Base-by-base conservation (phyloP, 108 stramenopile species). In the Conticribra guillardii region DNA sequence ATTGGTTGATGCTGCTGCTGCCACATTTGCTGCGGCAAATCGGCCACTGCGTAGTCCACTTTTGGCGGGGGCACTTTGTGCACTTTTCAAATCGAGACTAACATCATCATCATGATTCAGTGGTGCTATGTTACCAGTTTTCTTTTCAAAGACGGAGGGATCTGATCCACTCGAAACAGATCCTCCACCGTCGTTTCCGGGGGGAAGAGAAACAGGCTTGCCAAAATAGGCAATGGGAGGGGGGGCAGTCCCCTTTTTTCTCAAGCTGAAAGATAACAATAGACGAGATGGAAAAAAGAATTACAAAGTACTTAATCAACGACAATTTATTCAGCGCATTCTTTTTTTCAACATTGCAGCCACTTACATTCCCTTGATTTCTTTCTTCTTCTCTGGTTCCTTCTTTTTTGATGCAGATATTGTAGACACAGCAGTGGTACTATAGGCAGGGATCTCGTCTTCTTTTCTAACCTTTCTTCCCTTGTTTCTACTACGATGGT, bases 201-300 rank as follows among this genome's bases (percentile, higher is more conserved):
- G 26, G 26, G 54, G 14, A 4, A 21, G 1, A n/a, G 44, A 7
- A 7, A 63, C 71, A 0, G 71, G 71, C 33, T 63, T 72, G 16
- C 78, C 78, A 46, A 71, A 71, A 47, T 49, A 70, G 0, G 78
- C 48, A 17, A 79, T 34, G 0, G 61, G 54, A 15, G 70, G 65
- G 3, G 62, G 64, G 11, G 60, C 11, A 5, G 37, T 47, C 1
- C 52, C 65, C 23, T 64, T 67, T 46, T 71, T 66, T 29, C 61
- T 71, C 2, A 71, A n/a, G n/a, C n/a, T n/a, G n/a, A n/a, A n/a
- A n/a, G n/a, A n/a, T n/a, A n/a, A n/a, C n/a, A n/a, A n/a, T n/a
- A n/a, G n/a, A n/a, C n/a, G n/a, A n/a, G n/a, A n/a, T n/a, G n/a
- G n/a, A n/a, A n/a, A n/a, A n/a, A n/a, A n/a, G n/a, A n/a, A n/a